Percentiles rank a stretch among this genome's conserved stretches.
Evolutionary conservation across 768 basidiomycete species (phyloP).

Genomic region (Russula sp.): DNA sequence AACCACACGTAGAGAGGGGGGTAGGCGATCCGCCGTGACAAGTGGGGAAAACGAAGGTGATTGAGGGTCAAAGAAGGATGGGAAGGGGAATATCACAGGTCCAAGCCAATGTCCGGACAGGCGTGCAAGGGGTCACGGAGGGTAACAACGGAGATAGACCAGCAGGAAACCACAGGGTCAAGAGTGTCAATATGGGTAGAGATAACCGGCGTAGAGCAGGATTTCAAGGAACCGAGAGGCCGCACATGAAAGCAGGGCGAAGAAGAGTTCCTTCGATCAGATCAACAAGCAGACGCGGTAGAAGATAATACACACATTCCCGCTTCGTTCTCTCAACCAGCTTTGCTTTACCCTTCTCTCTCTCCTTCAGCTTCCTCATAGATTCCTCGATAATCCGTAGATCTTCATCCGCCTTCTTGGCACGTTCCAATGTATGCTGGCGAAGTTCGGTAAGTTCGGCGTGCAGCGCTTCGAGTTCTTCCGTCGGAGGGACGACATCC

Average conservation of each 20-base stretch:
- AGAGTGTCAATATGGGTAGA: constrained; percentile 1
- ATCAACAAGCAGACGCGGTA: constrained; percentile 7
- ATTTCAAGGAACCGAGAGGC: constrained; percentile 7
- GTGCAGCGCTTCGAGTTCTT: constrained; percentile 64
- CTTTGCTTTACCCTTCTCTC: constrained; percentile 65
- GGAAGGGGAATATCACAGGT: neutral
- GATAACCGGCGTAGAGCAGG: neutral
- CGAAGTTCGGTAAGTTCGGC: constrained; percentile 52
- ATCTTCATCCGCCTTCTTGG: constrained; percentile 72
- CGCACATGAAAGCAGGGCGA: constrained; percentile 9
- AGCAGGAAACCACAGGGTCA: neutral
- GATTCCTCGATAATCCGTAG: constrained; percentile 68
- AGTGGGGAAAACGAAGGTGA: neutral
- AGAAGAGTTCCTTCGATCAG: constrained; percentile 21
- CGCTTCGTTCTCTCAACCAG: constrained; percentile 66
- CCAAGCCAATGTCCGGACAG: neutral
- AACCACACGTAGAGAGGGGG: too few species aligned
- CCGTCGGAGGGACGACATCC: constrained; percentile 61
- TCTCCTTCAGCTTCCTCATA: constrained; percentile 70
- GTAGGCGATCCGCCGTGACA: neutral
- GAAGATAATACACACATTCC: constrained; percentile 54
- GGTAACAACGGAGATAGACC: neutral
- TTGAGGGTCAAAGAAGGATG: neutral
- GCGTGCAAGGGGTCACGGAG: neutral
- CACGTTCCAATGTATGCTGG: constrained; percentile 52